Evolutionary conservation across 768 basidiomycete genomes (phyloP).

Genomic region (Gelatoporia subvermispora): DNA sequence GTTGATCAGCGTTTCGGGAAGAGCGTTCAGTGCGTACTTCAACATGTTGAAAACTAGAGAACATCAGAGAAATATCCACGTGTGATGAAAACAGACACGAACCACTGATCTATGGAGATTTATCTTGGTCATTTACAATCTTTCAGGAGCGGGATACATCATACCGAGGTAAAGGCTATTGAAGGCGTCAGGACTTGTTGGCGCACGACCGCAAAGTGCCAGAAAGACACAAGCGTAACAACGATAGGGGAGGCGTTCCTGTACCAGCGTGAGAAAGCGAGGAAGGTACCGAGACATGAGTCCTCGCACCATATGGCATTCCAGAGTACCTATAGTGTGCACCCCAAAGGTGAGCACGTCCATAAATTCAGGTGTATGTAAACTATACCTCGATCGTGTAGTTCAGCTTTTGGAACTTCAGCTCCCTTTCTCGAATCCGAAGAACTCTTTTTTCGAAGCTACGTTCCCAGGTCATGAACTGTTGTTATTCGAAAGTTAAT

Average conservation of each 20-base stretch:
- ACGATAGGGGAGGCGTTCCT: slow-evolving; percentile 45
- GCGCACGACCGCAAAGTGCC: slow-evolving; percentile 68
- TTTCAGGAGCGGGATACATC: background rate
- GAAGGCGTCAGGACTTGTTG: slow-evolving; percentile 71
- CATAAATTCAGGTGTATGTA: background rate
- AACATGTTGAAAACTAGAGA: slow-evolving; percentile 78
- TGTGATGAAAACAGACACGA: slow-evolving; percentile 2
- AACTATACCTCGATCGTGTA: slow-evolving; percentile 72
- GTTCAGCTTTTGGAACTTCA: slow-evolving; percentile 80
- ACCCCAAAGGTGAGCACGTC: background rate
- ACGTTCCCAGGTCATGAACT: slow-evolving; percentile 96
- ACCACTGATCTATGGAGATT: slow-evolving; percentile 36
- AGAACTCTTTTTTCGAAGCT: slow-evolving; percentile 77
- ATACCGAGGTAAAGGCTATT: slow-evolving; percentile 66
- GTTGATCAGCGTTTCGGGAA: slow-evolving; percentile 90
- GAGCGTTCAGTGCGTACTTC: slow-evolving; percentile 80
- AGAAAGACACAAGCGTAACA: slow-evolving; percentile 47
- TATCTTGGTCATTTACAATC: too few species aligned
- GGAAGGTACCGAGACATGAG: too few species aligned
- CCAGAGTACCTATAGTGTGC: slow-evolving; percentile 33
- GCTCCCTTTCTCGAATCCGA: slow-evolving; percentile 71
- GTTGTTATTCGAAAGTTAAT: background rate
- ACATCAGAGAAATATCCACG: too few species aligned
- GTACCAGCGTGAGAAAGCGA: background rate
- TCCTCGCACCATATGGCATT: slow-evolving; percentile 53